Evolutionary conservation across 2,329 filamentous ascomycete species (phyloP).

Genomic region (Nannizziopsis arthrosporioides): DNA sequence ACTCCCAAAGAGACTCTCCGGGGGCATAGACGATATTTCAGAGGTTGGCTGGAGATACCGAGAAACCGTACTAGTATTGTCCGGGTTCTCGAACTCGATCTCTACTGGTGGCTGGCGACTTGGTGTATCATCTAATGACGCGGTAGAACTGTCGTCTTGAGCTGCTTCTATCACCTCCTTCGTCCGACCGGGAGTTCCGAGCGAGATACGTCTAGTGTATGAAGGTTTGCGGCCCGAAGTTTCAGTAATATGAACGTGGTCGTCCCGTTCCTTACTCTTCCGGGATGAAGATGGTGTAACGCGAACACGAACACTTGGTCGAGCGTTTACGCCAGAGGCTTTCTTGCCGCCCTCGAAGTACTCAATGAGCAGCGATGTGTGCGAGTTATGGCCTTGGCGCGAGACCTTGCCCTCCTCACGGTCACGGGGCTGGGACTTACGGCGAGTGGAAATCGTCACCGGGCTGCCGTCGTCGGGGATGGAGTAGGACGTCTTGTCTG

Average conservation of each 20-base stretch:
- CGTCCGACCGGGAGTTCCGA: slow-evolving; percentile 35
- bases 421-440: slow-evolving; percentile 34
- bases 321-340: slow-evolving; percentile 47
- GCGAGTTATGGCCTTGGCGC: slow-evolving; percentile 49
- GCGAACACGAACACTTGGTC: slow-evolving; percentile 69
- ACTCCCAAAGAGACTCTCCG: slow-evolving; percentile 57
- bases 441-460: slow-evolving; percentile 70
- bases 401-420: slow-evolving; percentile 38
- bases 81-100: slow-evolving; percentile 67
- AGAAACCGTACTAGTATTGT: slow-evolving; percentile 53
- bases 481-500: slow-evolving; percentile 41
- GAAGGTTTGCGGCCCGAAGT: slow-evolving; percentile 60
- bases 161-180: slow-evolving; percentile 25
- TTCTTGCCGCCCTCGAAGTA: slow-evolving; percentile 71
- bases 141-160: slow-evolving; percentile 56
- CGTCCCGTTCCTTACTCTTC: slow-evolving; percentile 46
- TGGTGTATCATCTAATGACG: slow-evolving; percentile 69
- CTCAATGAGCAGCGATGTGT: slow-evolving; percentile 86
- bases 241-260: slow-evolving; percentile 79
- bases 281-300: slow-evolving; percentile 62
- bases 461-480: slow-evolving; percentile 53
- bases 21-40: slow-evolving; percentile 73
- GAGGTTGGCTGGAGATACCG: slow-evolving; percentile 59
- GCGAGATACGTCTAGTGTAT: slow-evolving; percentile 55
- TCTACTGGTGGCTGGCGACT: slow-evolving; percentile 59